These are phyloP conservation scores for Hymenoscyphus fraxineus DNA, from an alignment of 2,329 filamentous ascomycete genomes.

Conservation along the genomic window DNA sequence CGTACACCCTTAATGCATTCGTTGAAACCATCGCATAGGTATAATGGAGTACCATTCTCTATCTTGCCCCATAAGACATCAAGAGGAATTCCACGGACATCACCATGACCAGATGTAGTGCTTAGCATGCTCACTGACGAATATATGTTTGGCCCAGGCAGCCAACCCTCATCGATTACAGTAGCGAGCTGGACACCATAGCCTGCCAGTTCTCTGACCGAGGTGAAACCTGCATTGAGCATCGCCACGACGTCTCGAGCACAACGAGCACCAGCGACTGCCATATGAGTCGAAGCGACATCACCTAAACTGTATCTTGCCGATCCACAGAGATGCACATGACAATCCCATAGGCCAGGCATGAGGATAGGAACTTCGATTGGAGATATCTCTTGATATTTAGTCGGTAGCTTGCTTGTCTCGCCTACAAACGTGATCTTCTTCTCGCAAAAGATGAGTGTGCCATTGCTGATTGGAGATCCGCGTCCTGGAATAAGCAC, in stretches of 20 bases:
- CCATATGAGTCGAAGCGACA: slow-evolving; percentile 16
- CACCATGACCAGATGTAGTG: not conserved
- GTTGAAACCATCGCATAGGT: not conserved
- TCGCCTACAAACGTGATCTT: slow-evolving; percentile 33
- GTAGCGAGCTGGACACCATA: slow-evolving; percentile 42
- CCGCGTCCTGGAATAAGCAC: slow-evolving; percentile 46
- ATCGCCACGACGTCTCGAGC: slow-evolving; percentile 41
- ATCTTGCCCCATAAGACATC: not conserved
- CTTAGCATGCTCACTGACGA: not conserved
- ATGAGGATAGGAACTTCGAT: not conserved
- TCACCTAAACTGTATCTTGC: not conserved
- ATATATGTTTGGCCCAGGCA: not conserved
- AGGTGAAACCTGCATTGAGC: slow-evolving; percentile 48
- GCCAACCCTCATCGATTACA: not conserved
- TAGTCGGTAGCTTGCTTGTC: not conserved
- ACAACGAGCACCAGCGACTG: slow-evolving; percentile 40
- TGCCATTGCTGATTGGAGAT: slow-evolving; percentile 38
- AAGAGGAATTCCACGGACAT: not conserved
- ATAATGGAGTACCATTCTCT: not conserved
- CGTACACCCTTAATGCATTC: not conserved
- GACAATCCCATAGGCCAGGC: not conserved
- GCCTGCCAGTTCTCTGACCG: slow-evolving; percentile 47
- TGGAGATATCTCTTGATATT: not conserved
- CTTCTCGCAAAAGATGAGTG: slow-evolving; percentile 38
- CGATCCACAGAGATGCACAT: not conserved